Conservation (phyloP, 2,329 filamentous ascomycete genomes). For the Talaromyces sp. region DNA sequence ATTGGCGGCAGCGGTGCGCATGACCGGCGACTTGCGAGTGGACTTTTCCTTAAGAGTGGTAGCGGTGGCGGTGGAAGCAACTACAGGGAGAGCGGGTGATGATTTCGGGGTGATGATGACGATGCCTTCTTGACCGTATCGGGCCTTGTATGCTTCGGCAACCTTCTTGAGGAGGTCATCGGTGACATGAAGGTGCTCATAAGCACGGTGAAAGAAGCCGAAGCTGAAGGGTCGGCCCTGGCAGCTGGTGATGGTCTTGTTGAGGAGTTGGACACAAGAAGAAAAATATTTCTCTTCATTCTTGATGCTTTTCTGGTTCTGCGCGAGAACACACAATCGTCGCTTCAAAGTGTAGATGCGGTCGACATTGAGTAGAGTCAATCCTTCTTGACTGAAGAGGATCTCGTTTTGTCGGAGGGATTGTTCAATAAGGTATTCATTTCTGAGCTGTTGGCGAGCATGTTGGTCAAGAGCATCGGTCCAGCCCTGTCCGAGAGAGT, state of each 20-base stretch:
- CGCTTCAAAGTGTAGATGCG: conserved; percentile 48
- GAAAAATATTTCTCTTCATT: conserved; percentile 36
- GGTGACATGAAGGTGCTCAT: conserved; percentile 42
- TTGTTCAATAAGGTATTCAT: conserved; percentile 44
- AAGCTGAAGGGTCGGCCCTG: conserved; percentile 44
- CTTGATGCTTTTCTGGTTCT: conserved; percentile 19
- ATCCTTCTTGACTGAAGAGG: conserved; percentile 45
- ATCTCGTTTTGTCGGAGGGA: conserved; percentile 47
- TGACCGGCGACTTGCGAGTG: conserved; percentile 17
- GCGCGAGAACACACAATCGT: conserved; percentile 38
- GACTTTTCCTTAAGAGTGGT: conserved; percentile 19
- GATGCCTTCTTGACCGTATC: conserved; percentile 41
- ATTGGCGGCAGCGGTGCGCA: conserved; percentile 23
- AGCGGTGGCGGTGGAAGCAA: conserved; percentile 10
- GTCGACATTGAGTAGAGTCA: conserved; percentile 47
- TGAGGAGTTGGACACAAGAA: conserved; percentile 43
- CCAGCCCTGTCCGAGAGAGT: conserved; percentile 41
- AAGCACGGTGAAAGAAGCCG: conserved; percentile 45
- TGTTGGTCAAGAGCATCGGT: conserved; percentile 32
- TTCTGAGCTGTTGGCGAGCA: conserved; percentile 33
- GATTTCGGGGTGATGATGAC: conserved; percentile 29
- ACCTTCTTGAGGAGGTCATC: conserved; percentile 40
- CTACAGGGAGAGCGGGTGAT: conserved; percentile 13
- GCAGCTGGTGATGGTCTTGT: conserved; percentile 42
- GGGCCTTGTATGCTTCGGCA: conserved; percentile 35